Evolutionary conservation across 352 stramenopile genomes (phyloP), one percentile per base, ranked within the genome.

Genomic region (Blastocystis sp.): DNA sequence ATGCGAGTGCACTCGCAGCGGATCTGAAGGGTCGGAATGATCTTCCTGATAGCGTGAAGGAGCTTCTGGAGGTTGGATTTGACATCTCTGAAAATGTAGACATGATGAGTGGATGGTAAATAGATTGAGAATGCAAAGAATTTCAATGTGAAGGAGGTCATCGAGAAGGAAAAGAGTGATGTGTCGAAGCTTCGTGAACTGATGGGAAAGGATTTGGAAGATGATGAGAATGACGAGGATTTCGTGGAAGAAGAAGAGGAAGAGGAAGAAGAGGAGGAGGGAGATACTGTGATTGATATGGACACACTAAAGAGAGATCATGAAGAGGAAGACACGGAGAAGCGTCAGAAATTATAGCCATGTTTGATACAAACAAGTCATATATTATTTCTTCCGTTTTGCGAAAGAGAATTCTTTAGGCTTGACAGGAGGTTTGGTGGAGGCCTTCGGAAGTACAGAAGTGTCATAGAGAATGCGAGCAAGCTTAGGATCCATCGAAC

Each of bases 401-500:
- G n/a, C 24, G 8, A 73, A 43, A 7, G 63, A 73, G n/a, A 73
- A 73, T 16, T 81, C 69, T 56, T 81, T 81, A 18, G 69, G 69
- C 43, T 81, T 81, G 34, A 24, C 34, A 53, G 30, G 56, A 20
- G 73, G 50, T 3, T 85, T 85, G 0, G 73, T 69, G 50, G 73
- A 65, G 11, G 55, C 18, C n/a, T 68, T 85, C 3, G 73, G 53
- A 30, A 50, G 39, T 16, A 24, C 26, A 2, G 73, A 85, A 20
- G 34, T 66, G 56, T 76, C 39, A 43, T 85, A 68, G 18, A 85
- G 56, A 45, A 85, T 85, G 5, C 53, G 73, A 30, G 73, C 73
- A 16, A 85, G 45, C 56, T 85, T 85, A 9, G 73, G 73, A 37
- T 85, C 73, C 13, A 85, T 85, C 20, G 73, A 85, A 11, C 73